phyloP scores from a whole-genome alignment of 2,329 filamentous ascomycete genomes.

The Cladosporium oxysporum region DNA sequence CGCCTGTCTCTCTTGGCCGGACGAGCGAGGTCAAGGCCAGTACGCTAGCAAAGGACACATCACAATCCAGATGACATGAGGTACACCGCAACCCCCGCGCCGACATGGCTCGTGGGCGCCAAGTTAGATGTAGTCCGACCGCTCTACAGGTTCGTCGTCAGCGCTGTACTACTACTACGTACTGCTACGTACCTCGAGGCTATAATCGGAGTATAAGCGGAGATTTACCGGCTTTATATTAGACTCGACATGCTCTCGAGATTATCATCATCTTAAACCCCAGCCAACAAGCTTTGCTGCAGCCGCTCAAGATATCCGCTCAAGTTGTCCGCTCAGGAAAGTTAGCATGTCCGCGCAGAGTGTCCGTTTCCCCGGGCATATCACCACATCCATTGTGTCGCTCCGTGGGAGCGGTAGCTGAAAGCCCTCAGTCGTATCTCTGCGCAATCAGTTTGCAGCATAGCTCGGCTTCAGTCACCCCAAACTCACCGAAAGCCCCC shows the following conservation, averaged over 20 bases:
- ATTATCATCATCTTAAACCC: slow-evolving; percentile 14
- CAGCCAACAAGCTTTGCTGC: slow-evolving; percentile 6
- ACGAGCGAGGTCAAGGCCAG: background rate
- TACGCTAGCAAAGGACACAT: background rate
- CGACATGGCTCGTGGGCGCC: background rate
- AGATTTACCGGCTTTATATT: slow-evolving; percentile 13
- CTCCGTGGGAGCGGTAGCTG: background rate
- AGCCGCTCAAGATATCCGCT: background rate
- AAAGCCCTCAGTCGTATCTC: background rate
- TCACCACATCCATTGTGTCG: background rate
- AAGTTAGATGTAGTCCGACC: background rate
- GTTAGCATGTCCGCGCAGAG: background rate
- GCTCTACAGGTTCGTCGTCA: background rate
- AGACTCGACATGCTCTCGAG: slow-evolving; percentile 1
- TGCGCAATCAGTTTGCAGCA: background rate
- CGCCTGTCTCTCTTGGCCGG: background rate
- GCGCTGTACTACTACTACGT: background rate
- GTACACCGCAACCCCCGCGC: background rate
- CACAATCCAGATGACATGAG: background rate
- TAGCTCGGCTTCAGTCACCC: background rate
- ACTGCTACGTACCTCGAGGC: background rate
- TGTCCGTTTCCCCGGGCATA: background rate
- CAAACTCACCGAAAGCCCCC: background rate
- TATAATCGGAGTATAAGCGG: slow-evolving; percentile 13
- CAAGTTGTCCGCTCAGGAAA: background rate